Base-by-base conservation (phyloP, 257 asterid genomes). In the Scutellaria baicalensis region DNA sequence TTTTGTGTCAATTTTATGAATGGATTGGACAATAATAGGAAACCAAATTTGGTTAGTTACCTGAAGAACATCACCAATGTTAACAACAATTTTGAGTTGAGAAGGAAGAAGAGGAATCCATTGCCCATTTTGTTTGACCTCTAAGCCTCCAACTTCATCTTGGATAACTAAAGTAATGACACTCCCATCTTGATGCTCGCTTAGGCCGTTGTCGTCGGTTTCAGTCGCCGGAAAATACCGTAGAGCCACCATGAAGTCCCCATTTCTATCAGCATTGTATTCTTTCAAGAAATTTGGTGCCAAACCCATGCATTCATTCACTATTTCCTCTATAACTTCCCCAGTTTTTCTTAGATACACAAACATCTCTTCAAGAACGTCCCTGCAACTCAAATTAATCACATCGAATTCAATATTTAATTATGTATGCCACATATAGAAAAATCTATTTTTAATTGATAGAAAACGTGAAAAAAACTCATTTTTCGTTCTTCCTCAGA, bases 61-160 rank as follows among this genome's bases (percentile, higher is more conserved):
- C 84, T 85, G 90, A 75, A 88, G 63, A 31, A 73, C 77, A 70
- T 85, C 87, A 5, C 88, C 65, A 0, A 84, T 7, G 64, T 88
- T 88, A 68, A 88, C 89, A 5, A 88, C 89, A 42, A 88, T 72
- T n/a, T 70, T 82, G 71, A 75, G 82, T 23, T 57, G 39, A 7
- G 49, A 54, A 11, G 89, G 93, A 45, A 73, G 75, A 27, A 84
- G 83, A 0, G 88, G 87, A 18, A 86, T 83, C 93, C 89, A 86
- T 39, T 77, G 6, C 1, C 82, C 89, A 69, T 81, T 79, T 5
- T 76, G 84, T 4, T 27, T 40, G 0, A 86, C 84, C 67, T 86
- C 91, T 1, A 86, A 74, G 0, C 93, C 91, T 42, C 96, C 93
- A 31, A 77, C 84, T 48, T 84, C 87, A 59, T 89, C 96, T 57